Evolutionary conservation across 805 yeast genomes (phyloP), one percentile per base, ranked within the genome.

Genomic region (Candida bentonensis): DNA sequence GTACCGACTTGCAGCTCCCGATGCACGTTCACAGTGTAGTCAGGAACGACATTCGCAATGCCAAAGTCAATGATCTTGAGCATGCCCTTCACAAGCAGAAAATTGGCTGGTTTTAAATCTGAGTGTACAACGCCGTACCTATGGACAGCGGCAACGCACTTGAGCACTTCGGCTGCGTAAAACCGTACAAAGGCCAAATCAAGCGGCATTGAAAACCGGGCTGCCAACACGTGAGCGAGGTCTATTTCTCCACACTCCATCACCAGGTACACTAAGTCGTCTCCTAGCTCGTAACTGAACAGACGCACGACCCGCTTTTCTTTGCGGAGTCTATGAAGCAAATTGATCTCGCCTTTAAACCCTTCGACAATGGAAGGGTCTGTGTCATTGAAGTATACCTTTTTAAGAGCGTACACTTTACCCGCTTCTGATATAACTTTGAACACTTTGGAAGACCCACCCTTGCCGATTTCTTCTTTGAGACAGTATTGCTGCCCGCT

Each of bases 241-340:
- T 89, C 96, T 44, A 83, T 74, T 49, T 89, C 95, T 20, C 97
- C 97, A 57, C 94, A 84, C 61, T 92, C 97, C 95, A 89, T 85
- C 2, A 87, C 82, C 49, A 89, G 64, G 54, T 72, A 70, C 27
- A 89, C 67, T 1, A 78, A 70, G 0, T 82, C 78, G 22, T 73
- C 76, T 2, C 70, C 68, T 51, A 86, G 67, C n/a, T 79, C 77
- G 59, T 81, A 75, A 55, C 86, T 95, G 27, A 82, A 63, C 39
- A 89, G 66, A 53, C 74, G 71, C 2, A 92, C 95, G 3, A 89
- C 96, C 43, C 96, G 65, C 26, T 73, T 73, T 51, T 79, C 72
- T 30, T 69, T 64, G 45, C 71, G 67, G 21, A 92, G 64, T 51
- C 74, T 73, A 21, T 72, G 65, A 46, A 89, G 62, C 26, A 89